Evolutionary conservation across 1,284 basidiomycete genomes (phyloP).

Genomic region (Athelia psychrophila): DNA sequence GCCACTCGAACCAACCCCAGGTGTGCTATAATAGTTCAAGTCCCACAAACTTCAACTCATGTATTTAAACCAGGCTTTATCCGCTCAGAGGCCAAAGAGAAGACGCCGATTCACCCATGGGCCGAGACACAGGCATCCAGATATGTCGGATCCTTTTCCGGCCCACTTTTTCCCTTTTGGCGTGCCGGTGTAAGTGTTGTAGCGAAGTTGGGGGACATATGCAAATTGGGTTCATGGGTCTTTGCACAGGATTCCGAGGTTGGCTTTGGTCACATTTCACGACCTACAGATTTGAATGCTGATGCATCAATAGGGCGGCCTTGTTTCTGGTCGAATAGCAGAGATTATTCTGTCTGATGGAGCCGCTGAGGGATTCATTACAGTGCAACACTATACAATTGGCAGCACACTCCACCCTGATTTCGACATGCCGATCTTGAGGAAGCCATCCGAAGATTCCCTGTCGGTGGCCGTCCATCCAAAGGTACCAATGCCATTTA

Average conservation of each 20-base stretch:
- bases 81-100: no score
- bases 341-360: not conserved
- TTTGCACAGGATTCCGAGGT: not conserved
- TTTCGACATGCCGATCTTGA: not conserved
- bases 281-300: no score
- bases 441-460: not conserved
- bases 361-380: not conserved
- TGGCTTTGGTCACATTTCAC: no score
- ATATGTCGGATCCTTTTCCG: no score
- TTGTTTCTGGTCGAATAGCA: not conserved
- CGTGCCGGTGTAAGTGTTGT: not conserved
- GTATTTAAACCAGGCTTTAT: no score
- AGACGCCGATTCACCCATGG: no score
- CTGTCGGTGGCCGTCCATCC: not conserved
- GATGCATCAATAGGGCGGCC: not conserved
- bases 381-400: not conserved
- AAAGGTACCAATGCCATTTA: no score
- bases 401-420: not conserved
- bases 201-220: not conserved
- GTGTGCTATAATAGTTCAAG: no score
- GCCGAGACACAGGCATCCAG: slow-evolving; percentile 12
- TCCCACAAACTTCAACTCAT: no score
- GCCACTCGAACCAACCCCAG: no score
- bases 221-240: not conserved
- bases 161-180: no score